These are phyloP conservation scores for Boletus eberwhitei DNA, from an alignment of 768 basidiomycete species.

Conservation along the genomic window DNA sequence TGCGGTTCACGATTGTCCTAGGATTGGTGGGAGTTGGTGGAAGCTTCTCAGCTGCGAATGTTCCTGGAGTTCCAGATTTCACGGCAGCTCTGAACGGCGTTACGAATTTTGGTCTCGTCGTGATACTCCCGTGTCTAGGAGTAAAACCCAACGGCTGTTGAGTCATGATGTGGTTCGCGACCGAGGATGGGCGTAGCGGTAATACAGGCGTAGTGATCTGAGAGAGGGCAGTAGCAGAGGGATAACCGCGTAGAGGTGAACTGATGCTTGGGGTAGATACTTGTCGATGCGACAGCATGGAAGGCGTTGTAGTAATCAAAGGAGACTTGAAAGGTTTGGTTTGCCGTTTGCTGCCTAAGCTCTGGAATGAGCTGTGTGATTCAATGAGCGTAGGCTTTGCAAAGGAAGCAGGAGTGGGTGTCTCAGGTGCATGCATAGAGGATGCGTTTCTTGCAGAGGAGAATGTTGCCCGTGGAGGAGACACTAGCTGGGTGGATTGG, in stretches of 20 bases:
- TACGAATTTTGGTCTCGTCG: slow-evolving; percentile 42
- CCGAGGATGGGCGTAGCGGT: slow-evolving; percentile 35
- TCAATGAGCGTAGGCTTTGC: slow-evolving; percentile 9
- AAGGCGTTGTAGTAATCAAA: slow-evolving; percentile 23
- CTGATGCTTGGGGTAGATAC: slow-evolving; percentile 30
- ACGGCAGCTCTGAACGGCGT: slow-evolving; percentile 62
- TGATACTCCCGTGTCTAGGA: slow-evolving; percentile 24
- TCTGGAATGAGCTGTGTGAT: slow-evolving; percentile 9
- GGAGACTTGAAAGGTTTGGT: slow-evolving; percentile 49
- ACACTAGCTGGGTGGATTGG: background rate
- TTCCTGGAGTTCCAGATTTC: slow-evolving; percentile 37
- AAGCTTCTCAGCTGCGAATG: slow-evolving; percentile 1
- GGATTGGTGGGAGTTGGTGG: background rate
- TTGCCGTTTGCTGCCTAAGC: slow-evolving; percentile 9
- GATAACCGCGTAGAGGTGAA: slow-evolving; percentile 14
- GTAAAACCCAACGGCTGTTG: slow-evolving; percentile 26
- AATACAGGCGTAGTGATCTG: slow-evolving; percentile 23
- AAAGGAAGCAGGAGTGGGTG: slow-evolving; percentile 37
- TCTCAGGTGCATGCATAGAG: slow-evolving; percentile 31
- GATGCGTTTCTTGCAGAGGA: slow-evolving; percentile 37
- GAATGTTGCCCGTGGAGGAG: slow-evolving; percentile 33
- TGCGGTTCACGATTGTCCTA: slow-evolving; percentile 6
- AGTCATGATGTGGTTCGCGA: slow-evolving; percentile 10
- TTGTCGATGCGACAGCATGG: slow-evolving; percentile 8
- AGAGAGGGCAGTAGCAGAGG: slow-evolving; percentile 3